These are phyloP conservation scores for Termitomyces heimii DNA, from an alignment of 768 basidiomycete genomes.

Conservation along the genomic window DNA sequence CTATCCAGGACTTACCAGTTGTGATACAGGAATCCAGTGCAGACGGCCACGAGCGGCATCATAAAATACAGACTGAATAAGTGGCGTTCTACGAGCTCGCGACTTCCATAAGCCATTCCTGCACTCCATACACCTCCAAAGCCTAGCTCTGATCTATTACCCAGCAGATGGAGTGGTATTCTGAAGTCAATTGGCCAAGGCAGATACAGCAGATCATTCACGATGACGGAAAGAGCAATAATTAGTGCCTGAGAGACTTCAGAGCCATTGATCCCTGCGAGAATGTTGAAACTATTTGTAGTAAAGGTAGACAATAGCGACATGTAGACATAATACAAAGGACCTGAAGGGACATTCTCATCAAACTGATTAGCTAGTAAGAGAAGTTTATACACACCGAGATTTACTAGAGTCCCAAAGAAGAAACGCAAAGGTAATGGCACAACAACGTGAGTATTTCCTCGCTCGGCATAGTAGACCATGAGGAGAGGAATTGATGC, in stretches of 20 bases:
- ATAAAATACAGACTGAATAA: slow-evolving; percentile 97
- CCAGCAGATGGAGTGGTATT: slow-evolving; percentile 66
- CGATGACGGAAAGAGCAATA: slow-evolving; percentile 82
- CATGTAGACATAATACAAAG: slow-evolving; percentile 96
- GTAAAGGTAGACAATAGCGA: slow-evolving; percentile 91
- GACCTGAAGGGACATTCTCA: slow-evolving; percentile 45
- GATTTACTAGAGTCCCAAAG: slow-evolving; percentile 75
- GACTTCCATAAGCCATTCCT: slow-evolving; percentile 82
- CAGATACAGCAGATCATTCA: slow-evolving; percentile 94
- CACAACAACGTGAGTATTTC: slow-evolving; percentile 90
- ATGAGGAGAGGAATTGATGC: slow-evolving; percentile 92
- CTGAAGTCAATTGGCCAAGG: slow-evolving; percentile 78
- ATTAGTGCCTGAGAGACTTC: slow-evolving; percentile 92
- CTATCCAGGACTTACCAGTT: slow-evolving; percentile 68
- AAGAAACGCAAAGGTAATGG: slow-evolving; percentile 75
- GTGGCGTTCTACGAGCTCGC: slow-evolving; percentile 86
- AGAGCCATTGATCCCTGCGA: slow-evolving; percentile 95
- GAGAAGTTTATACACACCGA: slow-evolving; percentile 50
- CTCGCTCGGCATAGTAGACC: slow-evolving; percentile 94
- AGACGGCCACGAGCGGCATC: slow-evolving; percentile 90
- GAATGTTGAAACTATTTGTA: slow-evolving; percentile 98
- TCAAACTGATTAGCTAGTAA: not conserved
- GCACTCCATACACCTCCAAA: slow-evolving; percentile 78
- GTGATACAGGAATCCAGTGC: slow-evolving; percentile 86
- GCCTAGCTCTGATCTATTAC: slow-evolving; percentile 58